phyloP scores from a whole-genome alignment of 345 rosid species.

The Eucalyptus urophylla region DNA sequence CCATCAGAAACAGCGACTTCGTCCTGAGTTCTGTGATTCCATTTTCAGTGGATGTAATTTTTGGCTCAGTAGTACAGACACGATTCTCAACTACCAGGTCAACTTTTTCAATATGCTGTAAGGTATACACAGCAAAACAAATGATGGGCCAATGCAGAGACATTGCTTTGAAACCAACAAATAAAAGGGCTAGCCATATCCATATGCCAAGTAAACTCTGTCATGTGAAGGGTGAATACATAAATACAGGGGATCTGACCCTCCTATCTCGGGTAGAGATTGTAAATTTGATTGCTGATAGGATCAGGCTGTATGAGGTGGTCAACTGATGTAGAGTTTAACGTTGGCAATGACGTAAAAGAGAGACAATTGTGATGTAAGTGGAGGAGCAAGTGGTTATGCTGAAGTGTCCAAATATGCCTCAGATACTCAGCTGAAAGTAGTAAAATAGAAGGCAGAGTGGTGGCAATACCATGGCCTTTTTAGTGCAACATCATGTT shows the following conservation, averaged over 20 bases:
- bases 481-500: background rate
- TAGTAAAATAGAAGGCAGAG: background rate
- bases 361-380: background rate
- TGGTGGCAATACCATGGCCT: background rate
- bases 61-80: conserved; percentile 45
- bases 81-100: conserved; percentile 54
- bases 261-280: background rate
- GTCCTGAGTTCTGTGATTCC: conserved; percentile 67
- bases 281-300: background rate
- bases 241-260: background rate
- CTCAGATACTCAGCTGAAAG: background rate
- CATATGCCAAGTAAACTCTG: background rate
- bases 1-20: conserved; percentile 89
- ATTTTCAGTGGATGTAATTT: conserved; percentile 56
- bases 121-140: background rate
- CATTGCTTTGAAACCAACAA: background rate
- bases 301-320: background rate
- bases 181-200: background rate
- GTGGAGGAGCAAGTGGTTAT: background rate
- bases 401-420: background rate
- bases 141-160: background rate
- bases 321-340: background rate
- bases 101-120: conserved; percentile 43
- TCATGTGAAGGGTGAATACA: background rate
- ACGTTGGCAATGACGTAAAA: background rate